Percentiles rank a stretch among this genome's conserved stretches.
Conservation (phyloP, 441 rosid genomes). For the Gossypium aridum region DNA sequence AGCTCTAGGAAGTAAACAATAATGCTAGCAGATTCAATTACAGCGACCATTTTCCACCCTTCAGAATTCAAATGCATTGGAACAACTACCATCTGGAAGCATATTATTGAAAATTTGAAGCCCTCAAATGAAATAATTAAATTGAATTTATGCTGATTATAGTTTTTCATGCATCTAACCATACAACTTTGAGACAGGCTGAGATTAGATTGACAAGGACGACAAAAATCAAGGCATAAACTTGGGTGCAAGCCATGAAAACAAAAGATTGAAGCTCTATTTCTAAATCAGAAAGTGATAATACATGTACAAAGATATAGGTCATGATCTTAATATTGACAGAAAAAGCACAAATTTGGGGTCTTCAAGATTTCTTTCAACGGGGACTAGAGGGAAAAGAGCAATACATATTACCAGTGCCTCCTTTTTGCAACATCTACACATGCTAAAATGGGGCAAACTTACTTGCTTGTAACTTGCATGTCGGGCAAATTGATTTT, state of each 20-base stretch:
- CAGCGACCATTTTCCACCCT: background rate
- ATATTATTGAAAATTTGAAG: background rate
- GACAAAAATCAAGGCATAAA: background rate
- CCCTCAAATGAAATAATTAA: background rate
- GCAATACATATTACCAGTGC: background rate
- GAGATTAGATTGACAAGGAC: background rate
- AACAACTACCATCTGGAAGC: background rate
- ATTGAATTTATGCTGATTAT: background rate
- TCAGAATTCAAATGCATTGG: background rate
- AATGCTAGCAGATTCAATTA: background rate
- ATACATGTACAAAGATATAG: background rate
- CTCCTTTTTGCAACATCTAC: background rate
- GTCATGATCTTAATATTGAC: background rate
- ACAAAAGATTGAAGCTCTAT: background rate
- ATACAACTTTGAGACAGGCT: background rate
- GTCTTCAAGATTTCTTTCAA: background rate
- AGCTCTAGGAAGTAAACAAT: background rate
- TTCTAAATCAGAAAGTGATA: background rate
- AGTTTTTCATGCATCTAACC: background rate
- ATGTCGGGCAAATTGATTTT: conserved; percentile 33
- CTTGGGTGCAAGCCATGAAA: background rate
- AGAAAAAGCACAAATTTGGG: background rate
- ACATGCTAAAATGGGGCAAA: conserved; percentile 12
- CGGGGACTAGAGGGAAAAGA: background rate
- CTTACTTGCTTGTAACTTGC: conserved; percentile 63